These are phyloP conservation scores for Polysphondylium violaceum DNA, from an alignment of 78 protist genomes.

Conservation along the genomic window DNA sequence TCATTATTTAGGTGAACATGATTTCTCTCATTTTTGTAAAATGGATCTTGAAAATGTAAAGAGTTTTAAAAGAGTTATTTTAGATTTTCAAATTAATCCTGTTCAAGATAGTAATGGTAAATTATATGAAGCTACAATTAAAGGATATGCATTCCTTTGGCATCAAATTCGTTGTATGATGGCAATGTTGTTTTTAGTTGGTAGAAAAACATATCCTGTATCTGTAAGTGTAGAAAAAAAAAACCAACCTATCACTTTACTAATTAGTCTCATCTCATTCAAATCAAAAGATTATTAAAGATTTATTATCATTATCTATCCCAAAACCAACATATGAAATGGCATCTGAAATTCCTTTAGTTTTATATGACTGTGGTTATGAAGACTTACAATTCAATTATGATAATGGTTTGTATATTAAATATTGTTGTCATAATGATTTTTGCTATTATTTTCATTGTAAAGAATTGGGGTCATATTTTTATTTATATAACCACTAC, in stretches of 20 bases:
- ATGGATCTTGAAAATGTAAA: constrained; percentile 61
- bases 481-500: too few species aligned
- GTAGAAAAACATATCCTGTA: constrained; percentile 39
- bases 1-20: constrained; percentile 68
- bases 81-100: constrained; percentile 19
- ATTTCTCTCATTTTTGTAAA: constrained; percentile 75
- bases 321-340: constrained; percentile 72
- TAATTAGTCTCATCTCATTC: too few species aligned
- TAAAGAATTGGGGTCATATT: too few species aligned
- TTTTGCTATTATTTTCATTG: too few species aligned
- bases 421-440: too few species aligned
- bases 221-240: constrained; percentile 13
- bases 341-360: constrained; percentile 83
- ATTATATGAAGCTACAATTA: constrained; percentile 39
- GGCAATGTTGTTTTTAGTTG: constrained; percentile 70
- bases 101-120: not conserved
- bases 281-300: constrained; percentile 46
- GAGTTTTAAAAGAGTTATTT: constrained; percentile 35
- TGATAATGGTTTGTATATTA: constrained; percentile 16
- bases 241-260: too few species aligned
- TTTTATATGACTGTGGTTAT: constrained; percentile 75
- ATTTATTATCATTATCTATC: not conserved
- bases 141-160: constrained; percentile 71
- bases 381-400: constrained; percentile 55
- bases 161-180: constrained; percentile 80